Evolutionary conservation across 2,329 filamentous ascomycete genomes (phyloP).

Genomic region (Penicillium sumatraense): DNA sequence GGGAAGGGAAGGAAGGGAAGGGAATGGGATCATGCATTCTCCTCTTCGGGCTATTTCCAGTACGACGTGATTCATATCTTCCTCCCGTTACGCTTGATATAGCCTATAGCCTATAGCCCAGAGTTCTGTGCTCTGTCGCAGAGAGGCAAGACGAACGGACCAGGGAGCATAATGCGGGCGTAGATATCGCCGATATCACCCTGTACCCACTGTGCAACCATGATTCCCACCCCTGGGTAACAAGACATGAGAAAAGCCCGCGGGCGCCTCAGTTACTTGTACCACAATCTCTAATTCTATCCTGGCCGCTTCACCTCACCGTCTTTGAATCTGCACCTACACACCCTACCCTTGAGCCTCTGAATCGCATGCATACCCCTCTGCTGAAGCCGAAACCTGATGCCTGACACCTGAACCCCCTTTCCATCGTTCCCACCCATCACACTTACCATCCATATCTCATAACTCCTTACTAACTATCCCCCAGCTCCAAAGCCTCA

Average conservation of each 20-base stretch:
- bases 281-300: conserved; percentile 11
- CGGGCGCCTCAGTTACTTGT: conserved; percentile 8
- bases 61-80: conserved; percentile 16
- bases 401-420: no score
- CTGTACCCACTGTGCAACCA: conserved; percentile 16
- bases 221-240: neutral
- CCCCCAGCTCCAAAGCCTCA: conserved; percentile 74
- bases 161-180: no score
- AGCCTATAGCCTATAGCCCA: no score
- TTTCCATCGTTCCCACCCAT: neutral
- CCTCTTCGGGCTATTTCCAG: conserved; percentile 17
- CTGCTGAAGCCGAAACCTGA: no score
- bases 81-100: conserved; percentile 6
- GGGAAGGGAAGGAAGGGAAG: no score
- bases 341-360: conserved; percentile 5
- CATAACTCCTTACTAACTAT: neutral
- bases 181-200: conserved; percentile 14
- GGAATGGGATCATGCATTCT: conserved; percentile 27
- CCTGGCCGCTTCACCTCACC: conserved; percentile 15
- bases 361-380: no score
- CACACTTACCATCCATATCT: neutral
- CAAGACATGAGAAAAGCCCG: neutral
- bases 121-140: no score
- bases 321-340: conserved; percentile 6
- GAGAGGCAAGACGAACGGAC: no score